Percentiles rank a stretch among this genome's conserved stretches.
phyloP scores from a whole-genome alignment of 805 yeast species.

The Metschnikowia santaceciliae region DNA sequence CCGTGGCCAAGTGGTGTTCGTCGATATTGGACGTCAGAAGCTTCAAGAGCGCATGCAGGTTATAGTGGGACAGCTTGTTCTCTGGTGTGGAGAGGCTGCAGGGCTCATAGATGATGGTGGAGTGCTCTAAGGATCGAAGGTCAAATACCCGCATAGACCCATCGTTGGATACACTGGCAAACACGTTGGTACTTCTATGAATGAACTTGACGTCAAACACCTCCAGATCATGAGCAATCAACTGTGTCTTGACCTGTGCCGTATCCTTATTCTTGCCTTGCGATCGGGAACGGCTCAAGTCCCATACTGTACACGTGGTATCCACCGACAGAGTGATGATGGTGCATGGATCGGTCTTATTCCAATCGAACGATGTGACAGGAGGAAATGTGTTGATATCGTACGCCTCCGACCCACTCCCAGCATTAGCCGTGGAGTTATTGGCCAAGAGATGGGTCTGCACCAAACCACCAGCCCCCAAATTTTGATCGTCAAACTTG shows the following conservation, averaged over 20 bases:
- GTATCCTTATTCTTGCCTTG: constrained; percentile 32
- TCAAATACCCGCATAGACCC: constrained; percentile 94
- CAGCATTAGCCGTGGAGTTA: constrained; percentile 35
- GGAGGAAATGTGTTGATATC: constrained; percentile 68
- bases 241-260: constrained; percentile 78
- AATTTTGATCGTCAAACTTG: constrained; percentile 44
- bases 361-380: constrained; percentile 93
- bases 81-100: not conserved
- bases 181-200: constrained; percentile 67
- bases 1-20: constrained; percentile 77
- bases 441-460: constrained; percentile 41
- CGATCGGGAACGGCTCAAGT: constrained; percentile 43
- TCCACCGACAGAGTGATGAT: constrained; percentile 87
- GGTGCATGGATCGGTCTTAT: constrained; percentile 58
- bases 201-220: constrained; percentile 89
- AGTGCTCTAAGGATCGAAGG: constrained; percentile 81
- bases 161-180: constrained; percentile 92
- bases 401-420: constrained; percentile 41
- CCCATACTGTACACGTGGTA: constrained; percentile 98
- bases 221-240: constrained; percentile 94
- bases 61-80: constrained; percentile 11
- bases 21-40: constrained; percentile 77
- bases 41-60: constrained; percentile 61
- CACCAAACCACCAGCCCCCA: constrained; percentile 33
- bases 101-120: constrained; percentile 93